Base-by-base conservation (phyloP, 345 rosid genomes). In the Adansonia digitata region DNA sequence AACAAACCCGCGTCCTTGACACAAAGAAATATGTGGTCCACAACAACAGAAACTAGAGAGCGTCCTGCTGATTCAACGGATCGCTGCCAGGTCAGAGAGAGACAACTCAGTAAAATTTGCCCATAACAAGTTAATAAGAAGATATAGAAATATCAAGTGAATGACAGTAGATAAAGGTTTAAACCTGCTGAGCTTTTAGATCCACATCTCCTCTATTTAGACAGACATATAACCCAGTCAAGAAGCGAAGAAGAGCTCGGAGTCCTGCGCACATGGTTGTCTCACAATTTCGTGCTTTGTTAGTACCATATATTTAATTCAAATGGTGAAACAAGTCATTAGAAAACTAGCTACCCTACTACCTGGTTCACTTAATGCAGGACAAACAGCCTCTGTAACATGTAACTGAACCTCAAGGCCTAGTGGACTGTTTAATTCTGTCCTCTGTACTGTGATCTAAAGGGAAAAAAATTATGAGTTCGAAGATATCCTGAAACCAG, bases 341-440 rank as follows among this genome's bases (percentile, higher is more conserved):
- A 46, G 48, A 62, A 46, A 62, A 46, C n/a, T 48, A 31, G 70
- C 53, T 27, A 20, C 60, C 59, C 48, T 60, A 35, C 75, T 81
- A 95, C 99, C 99, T 77, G 99, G 99, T 83, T 95, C 99, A 82
- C 98, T 95, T 81, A 95, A 81, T 59, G 99, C 97, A 75, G 99
- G 99, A 81, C 98, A 95, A 75, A 95, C 92, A 64, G 98, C 97
- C 86, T 93, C 98, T 53, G 96, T 88, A 71, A 93, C 84, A 86
- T 95, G 97, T 64, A 95, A 80, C 72, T 95, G 98, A 81, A 93
- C 99, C 91, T 93, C 99, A 81, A 95, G 97, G 53, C 98, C 99
- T 40, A 95, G 94, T 24, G 99, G 97, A 77, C 86, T 80, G 83
- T 95, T 95, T 78, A 78, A 84, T 56, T 94, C 96, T 45, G 98